phyloP scores from a whole-genome alignment of 2,329 filamentous ascomycete genomes.

The Cadophora sp. region DNA sequence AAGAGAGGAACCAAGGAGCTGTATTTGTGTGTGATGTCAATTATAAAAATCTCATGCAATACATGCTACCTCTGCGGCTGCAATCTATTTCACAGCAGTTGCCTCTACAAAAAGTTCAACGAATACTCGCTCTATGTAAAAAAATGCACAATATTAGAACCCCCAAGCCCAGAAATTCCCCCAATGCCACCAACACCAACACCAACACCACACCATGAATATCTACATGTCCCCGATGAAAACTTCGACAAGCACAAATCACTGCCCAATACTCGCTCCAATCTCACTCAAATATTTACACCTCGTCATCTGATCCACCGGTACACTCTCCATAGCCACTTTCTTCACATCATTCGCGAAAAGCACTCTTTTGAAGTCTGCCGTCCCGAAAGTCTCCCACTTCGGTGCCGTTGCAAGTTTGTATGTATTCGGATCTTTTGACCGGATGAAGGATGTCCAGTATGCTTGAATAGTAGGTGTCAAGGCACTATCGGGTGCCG shows the following conservation, averaged over 20 bases:
- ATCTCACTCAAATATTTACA: conserved; percentile 59
- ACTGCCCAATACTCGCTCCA: conserved; percentile 43
- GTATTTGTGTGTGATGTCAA: too few relatives aligned
- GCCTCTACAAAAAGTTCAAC: background rate
- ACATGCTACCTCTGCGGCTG: too few relatives aligned
- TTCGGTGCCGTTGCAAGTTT: conserved; percentile 53
- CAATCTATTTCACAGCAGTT: background rate
- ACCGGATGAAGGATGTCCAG: conserved; percentile 76
- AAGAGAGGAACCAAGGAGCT: too few relatives aligned
- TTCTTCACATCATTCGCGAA: conserved; percentile 52
- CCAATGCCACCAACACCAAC: too few relatives aligned
- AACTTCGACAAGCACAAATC: background rate
- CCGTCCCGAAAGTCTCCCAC: conserved; percentile 56
- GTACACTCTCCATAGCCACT: conserved; percentile 53
- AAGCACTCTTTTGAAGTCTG: conserved; percentile 42
- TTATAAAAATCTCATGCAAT: too few relatives aligned
- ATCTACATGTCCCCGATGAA: too few relatives aligned
- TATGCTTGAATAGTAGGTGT: conserved; percentile 71
- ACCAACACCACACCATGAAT: background rate
- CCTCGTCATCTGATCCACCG: conserved; percentile 48
- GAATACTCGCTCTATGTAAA: too few relatives aligned
- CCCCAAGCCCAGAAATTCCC: too few relatives aligned
- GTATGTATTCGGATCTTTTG: conserved; percentile 68
- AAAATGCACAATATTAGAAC: too few relatives aligned
- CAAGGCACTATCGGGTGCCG: conserved; percentile 60